Evolutionary conservation across 1,139 yeast species (phyloP).

Genomic region (Debaryomyces robertsiae): DNA sequence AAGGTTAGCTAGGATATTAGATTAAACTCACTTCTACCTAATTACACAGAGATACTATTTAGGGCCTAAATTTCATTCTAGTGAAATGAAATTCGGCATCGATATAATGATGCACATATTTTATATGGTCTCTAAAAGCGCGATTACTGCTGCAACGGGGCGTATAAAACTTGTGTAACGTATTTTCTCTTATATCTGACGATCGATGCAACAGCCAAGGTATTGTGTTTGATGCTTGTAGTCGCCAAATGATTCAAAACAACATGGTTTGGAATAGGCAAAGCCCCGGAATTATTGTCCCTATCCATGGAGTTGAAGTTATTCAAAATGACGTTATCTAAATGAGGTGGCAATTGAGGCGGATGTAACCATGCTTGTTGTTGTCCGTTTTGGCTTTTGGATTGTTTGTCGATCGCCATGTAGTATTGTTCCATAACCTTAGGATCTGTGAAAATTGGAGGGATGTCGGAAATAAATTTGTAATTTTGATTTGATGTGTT

Average conservation of each 20-base stretch:
- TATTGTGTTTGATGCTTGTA: slow-evolving; percentile 50
- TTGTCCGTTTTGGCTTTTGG: slow-evolving; percentile 61
- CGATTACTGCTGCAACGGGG: slow-evolving; percentile 42
- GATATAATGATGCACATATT: too few species aligned
- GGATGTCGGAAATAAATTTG: slow-evolving; percentile 70
- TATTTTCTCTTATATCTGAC: slow-evolving; percentile 51
- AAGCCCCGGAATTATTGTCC: slow-evolving; percentile 52
- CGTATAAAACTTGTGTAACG: slow-evolving; percentile 52
- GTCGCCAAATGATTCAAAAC: slow-evolving; percentile 56
- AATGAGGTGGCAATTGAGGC: slow-evolving; percentile 55
- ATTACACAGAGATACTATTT: too few species aligned
- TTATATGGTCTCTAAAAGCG: too few species aligned
- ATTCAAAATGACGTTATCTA: slow-evolving; percentile 50
- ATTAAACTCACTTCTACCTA: too few species aligned
- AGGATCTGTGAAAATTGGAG: slow-evolving; percentile 87
- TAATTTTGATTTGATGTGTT: slow-evolving; percentile 19
- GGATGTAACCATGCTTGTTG: slow-evolving; percentile 70
- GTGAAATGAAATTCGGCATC: too few species aligned
- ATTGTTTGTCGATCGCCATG: slow-evolving; percentile 69
- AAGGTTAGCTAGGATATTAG: too few species aligned
- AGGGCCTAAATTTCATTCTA: too few species aligned
- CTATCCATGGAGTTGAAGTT: slow-evolving; percentile 49
- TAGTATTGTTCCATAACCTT: slow-evolving; percentile 63
- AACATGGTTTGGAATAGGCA: slow-evolving; percentile 65
- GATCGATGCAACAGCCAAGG: slow-evolving; percentile 51